A percentile compares a stretch with the other conserved stretches of the same genome.
Conservation (phyloP, 208 protist genomes). For the Borovskyia barvae region DNA sequence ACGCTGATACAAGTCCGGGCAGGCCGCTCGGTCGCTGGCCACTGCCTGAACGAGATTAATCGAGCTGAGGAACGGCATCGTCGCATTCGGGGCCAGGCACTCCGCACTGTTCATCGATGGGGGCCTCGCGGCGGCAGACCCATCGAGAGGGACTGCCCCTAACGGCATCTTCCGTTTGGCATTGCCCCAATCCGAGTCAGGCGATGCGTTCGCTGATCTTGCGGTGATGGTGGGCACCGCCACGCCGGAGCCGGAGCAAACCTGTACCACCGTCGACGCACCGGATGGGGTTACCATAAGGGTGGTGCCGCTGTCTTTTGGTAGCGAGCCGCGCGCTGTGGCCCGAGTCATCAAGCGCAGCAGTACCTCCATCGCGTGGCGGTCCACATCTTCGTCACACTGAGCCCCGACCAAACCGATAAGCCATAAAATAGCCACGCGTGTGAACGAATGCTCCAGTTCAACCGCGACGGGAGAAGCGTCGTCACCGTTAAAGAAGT, state of each 20-base stretch:
- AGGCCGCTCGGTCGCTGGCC: neutral
- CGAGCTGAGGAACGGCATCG: no score
- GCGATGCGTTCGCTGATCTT: no score
- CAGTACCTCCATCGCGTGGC: slow-evolving; percentile 62
- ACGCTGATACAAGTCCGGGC: no score
- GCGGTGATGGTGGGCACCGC: slow-evolving; percentile 3
- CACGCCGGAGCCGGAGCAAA: slow-evolving; percentile 4
- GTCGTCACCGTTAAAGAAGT: slow-evolving; percentile 35
- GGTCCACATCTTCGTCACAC: slow-evolving; percentile 68
- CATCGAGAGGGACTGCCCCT: no score
- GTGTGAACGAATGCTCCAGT: slow-evolving; percentile 42
- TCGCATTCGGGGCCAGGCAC: no score
- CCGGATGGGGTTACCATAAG: slow-evolving; percentile 13
- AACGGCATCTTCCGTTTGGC: no score
- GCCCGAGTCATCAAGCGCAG: slow-evolving; percentile 42
- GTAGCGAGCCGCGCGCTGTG: slow-evolving; percentile 29
- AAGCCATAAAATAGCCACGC: slow-evolving; percentile 57
- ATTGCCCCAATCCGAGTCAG: no score
- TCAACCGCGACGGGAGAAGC: slow-evolving; percentile 5
- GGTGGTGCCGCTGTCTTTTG: slow-evolving; percentile 27
- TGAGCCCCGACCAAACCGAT: slow-evolving; percentile 38
- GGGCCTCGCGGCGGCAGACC: no score
- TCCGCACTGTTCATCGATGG: no score
- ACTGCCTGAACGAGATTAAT: no score
- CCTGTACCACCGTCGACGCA: slow-evolving; percentile 16